A percentile compares a stretch with the other conserved stretches of the same genome.
These are phyloP conservation scores for Apiospora pterosperma DNA, from an alignment of 2,329 filamentous ascomycete species.

Conservation along the genomic window DNA sequence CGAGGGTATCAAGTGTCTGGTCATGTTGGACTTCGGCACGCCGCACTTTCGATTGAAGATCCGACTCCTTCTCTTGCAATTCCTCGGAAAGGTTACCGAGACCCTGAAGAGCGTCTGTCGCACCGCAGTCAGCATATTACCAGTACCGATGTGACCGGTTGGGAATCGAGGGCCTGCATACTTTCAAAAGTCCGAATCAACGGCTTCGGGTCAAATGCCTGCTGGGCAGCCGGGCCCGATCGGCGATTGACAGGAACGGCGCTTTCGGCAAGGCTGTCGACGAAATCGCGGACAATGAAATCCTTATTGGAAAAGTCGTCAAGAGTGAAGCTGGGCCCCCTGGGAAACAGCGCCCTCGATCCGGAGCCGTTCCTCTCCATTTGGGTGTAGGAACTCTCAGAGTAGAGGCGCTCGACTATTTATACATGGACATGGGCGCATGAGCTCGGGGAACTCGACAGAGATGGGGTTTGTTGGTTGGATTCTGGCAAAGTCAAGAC, in stretches of 20 bases:
- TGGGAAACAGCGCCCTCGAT: constrained; percentile 68
- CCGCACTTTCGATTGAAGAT: constrained; percentile 83
- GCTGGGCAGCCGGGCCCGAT: constrained; percentile 58
- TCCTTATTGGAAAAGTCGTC: constrained; percentile 87
- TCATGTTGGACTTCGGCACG: constrained; percentile 90
- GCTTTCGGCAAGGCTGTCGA: constrained; percentile 86
- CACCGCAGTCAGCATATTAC: constrained; percentile 20
- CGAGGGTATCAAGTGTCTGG: constrained; percentile 82
- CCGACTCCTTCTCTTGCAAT: constrained; percentile 85
- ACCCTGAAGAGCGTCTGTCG: constrained; percentile 61
- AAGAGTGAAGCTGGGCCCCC: constrained; percentile 78
- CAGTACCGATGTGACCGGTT: not conserved
- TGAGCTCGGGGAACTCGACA: not conserved
- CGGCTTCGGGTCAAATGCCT: constrained; percentile 88
- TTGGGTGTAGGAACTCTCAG: constrained; percentile 14
- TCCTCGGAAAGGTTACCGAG: constrained; percentile 74
- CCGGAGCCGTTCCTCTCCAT: constrained; percentile 43
- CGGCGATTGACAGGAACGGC: constrained; percentile 77
- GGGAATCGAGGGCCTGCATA: constrained; percentile 28
- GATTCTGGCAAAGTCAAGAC: not conserved
- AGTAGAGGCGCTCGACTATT: constrained; percentile 13
- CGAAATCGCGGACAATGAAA: constrained; percentile 97
- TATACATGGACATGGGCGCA: constrained; percentile 16
- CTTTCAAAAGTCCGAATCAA: constrained; percentile 92
- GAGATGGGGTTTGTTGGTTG: not conserved